Evolutionary conservation across 495 filamentous ascomycete genomes (phyloP), one percentile per base, ranked within the genome.

Genomic region (Daldinia vernicosa): DNA sequence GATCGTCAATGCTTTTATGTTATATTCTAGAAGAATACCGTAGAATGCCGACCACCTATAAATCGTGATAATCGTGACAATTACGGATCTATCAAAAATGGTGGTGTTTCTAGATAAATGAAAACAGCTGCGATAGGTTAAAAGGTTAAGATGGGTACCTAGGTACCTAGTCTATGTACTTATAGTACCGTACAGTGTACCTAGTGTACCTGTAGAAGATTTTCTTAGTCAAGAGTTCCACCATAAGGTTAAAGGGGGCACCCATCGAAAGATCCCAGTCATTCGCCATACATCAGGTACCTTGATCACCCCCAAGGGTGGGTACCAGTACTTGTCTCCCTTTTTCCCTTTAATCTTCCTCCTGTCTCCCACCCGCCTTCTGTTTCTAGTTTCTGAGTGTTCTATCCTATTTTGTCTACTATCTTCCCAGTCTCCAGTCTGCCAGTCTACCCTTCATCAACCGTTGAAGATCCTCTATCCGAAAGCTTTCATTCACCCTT

Each of bases 331-430:
- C 70, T 63, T 73, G 27, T 63, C 66, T 65, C 70, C 70, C 66
- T 73, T 73, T 73, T 69, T 73, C 66, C 70, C 70, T 73, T 73
- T 73, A 73, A 73, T 73, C 70, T 63, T 68, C 66, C 67, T 59
- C 22, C 61, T 33, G 57, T 67, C 39, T 52, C 70, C 70, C 70
- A 69, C 66, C 58, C 45, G 66, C 66, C 62, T 69, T 73, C 70
- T 69, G 57, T 69, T 73, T 66, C 70, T 51, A 69, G 66, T 69
- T 64, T 54, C 58, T 66, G 43, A 60, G 35, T 65, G 65, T 68
- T 60, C 65, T 43, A 64, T 63, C 61, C 47, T 33, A 43, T 59
- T 43, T 52, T 52, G 27, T 30, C 50, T 30, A 30, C 26, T 53
- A 11, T 30, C 12, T 53, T 53, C 33, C 33, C 33, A 35, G 28